Percentiles rank a stretch among this genome's conserved stretches.
These are phyloP conservation scores for Cardamine occulta DNA, from an alignment of 345 rosid genomes.

Conservation along the genomic window DNA sequence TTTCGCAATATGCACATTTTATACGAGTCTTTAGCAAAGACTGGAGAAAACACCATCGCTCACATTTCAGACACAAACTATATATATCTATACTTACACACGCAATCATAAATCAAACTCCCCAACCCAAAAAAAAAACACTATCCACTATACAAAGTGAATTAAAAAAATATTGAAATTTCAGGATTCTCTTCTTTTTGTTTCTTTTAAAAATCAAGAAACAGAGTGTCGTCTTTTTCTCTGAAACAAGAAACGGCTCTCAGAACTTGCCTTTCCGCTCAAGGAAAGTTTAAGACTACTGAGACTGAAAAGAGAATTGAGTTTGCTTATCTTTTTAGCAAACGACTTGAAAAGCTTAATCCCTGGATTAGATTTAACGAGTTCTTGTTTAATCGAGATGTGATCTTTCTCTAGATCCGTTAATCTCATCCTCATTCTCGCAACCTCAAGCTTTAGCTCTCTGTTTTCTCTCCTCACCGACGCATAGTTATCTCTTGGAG, in stretches of 20 bases:
- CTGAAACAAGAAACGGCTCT: slow-evolving; percentile 70
- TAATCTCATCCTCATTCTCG: slow-evolving; percentile 98
- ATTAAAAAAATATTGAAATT: slow-evolving; percentile 13
- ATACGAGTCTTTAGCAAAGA: neutral
- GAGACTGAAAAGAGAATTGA: slow-evolving; percentile 71
- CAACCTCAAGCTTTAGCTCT: slow-evolving; percentile 94
- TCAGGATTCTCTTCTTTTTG: neutral
- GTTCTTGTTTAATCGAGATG: slow-evolving; percentile 91
- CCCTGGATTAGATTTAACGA: slow-evolving; percentile 71
- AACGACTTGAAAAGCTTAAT: slow-evolving; percentile 77
- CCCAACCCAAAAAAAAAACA: neutral
- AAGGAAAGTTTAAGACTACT: slow-evolving; percentile 56
- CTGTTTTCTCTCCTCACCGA: slow-evolving; percentile 96
- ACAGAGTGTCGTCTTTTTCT: slow-evolving; percentile 83
- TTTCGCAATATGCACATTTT: slow-evolving; percentile 6
- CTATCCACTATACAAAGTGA: slow-evolving; percentile 33
- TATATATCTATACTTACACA: slow-evolving; percentile 26
- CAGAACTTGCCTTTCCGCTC: slow-evolving; percentile 58
- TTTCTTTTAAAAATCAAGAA: slow-evolving; percentile 50
- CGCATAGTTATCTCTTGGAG: slow-evolving; percentile 96
- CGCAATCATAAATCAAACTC: slow-evolving; percentile 21
- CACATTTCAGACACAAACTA: slow-evolving; percentile 28
- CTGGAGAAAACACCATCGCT: slow-evolving; percentile 10
- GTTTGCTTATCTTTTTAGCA: slow-evolving; percentile 77
- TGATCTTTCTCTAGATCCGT: slow-evolving; percentile 96